Evolutionary conservation across 768 basidiomycete species (phyloP).

Genomic region (Kondoa malvinella): DNA sequence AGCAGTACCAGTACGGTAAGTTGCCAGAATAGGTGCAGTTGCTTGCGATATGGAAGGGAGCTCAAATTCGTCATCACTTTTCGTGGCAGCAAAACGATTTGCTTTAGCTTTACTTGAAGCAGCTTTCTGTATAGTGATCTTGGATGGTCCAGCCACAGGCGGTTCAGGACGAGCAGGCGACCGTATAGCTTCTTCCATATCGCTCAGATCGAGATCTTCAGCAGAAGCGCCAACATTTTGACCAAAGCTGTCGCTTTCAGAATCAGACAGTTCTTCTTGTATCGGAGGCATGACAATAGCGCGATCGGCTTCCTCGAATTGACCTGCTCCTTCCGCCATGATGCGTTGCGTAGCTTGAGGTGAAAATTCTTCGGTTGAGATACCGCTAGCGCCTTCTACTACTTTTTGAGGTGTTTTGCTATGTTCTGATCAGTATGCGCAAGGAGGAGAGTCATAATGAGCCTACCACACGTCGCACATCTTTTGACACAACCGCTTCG

Average conservation of each 20-base stretch:
- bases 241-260: neutral
- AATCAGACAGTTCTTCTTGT: neutral
- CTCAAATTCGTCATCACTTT: neutral
- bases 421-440: no score
- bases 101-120: neutral
- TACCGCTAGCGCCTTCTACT: neutral
- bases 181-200: neutral
- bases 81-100: neutral
- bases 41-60: neutral
- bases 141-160: slow-evolving; percentile 1
- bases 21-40: neutral
- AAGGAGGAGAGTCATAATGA: no score
- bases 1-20: neutral
- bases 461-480: slow-evolving; percentile 16
- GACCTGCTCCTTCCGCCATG: neutral
- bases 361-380: neutral
- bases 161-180: neutral
- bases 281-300: neutral
- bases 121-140: neutral
- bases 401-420: neutral
- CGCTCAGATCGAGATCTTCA: neutral
- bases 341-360: slow-evolving; percentile 2
- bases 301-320: neutral
- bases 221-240: neutral
- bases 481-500: slow-evolving; percentile 9